A percentile compares a stretch with the other conserved stretches of the same genome.
Conservation (phyloP, 495 filamentous ascomycete genomes). For the Pyrenula massariospora region DNA sequence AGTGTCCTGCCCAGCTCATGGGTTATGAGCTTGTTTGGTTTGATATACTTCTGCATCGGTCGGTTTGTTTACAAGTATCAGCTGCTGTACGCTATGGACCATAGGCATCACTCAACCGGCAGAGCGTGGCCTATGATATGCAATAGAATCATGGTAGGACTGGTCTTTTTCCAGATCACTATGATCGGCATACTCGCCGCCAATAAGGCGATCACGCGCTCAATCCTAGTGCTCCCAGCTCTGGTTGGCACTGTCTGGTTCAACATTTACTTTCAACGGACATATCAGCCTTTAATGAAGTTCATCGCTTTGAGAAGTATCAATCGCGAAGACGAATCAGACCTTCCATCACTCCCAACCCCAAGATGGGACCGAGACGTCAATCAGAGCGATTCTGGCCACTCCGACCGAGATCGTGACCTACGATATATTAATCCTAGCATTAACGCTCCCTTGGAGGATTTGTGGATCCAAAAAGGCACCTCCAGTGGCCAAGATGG, state of each 20-base stretch:
- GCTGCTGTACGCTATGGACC: conserved; percentile 95
- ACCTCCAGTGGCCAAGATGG: neutral
- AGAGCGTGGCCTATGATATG: conserved; percentile 93
- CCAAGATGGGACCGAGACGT: conserved; percentile 25
- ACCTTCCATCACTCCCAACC: conserved; percentile 21
- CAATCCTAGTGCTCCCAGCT: conserved; percentile 64
- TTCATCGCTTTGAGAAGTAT: conserved; percentile 89
- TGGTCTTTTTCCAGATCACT: conserved; percentile 79
- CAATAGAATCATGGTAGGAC: conserved; percentile 71
- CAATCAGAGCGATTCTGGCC: conserved; percentile 29
- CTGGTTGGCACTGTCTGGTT: conserved; percentile 75
- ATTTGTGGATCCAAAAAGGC: conserved; percentile 8
- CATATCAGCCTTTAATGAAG: conserved; percentile 74
- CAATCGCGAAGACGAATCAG: conserved; percentile 37
- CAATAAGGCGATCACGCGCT: conserved; percentile 54
- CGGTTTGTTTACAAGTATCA: conserved; percentile 98
- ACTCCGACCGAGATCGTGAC: conserved; percentile 56
- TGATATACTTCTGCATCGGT: conserved; percentile 80
- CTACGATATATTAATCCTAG: conserved; percentile 63
- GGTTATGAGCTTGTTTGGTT: conserved; percentile 69
- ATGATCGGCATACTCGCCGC: conserved; percentile 81
- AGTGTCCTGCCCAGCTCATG: conserved; percentile 76
- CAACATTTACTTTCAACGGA: conserved; percentile 57
- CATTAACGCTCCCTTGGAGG: conserved; percentile 49
- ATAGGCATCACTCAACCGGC: conserved; percentile 88